Conservation (phyloP, 2,329 filamentous ascomycete species). For the Cordyceps pruinosa region DNA sequence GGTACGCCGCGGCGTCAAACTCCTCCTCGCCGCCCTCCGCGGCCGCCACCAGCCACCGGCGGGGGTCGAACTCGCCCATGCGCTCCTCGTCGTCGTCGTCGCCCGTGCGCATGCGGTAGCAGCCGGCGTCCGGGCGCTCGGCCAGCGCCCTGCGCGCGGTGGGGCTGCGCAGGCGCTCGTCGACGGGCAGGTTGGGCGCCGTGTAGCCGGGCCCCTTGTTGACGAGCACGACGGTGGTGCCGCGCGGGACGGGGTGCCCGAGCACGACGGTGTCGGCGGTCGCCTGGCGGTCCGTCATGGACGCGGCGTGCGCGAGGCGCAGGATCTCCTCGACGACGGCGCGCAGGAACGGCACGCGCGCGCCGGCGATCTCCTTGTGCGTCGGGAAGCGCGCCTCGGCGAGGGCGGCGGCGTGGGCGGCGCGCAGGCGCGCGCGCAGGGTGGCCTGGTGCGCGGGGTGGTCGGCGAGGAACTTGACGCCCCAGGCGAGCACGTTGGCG, state of each 20-base stretch:
- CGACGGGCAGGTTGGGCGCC: neutral
- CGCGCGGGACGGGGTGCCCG: conserved; percentile 23
- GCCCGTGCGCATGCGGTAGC: neutral
- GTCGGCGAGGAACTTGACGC: conserved; percentile 17
- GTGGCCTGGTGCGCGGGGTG: conserved; percentile 13
- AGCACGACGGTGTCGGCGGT: conserved; percentile 22
- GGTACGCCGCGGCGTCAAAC: conserved; percentile 4
- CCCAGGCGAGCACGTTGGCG: conserved; percentile 16
- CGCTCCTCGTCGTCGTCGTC: neutral
- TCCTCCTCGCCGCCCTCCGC: neutral
- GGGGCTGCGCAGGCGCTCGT: neutral
- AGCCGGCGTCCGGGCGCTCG: conserved; percentile 2
- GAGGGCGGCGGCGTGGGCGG: conserved; percentile 15
- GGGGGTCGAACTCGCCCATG: conserved; percentile 13
- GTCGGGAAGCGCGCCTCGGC: conserved; percentile 17
- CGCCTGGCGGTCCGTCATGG: conserved; percentile 21
- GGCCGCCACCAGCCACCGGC: conserved; percentile 12
- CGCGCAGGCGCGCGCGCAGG: conserved; percentile 18
- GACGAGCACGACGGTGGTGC: conserved; percentile 20
- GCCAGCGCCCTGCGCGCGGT: neutral
- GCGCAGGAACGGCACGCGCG: conserved; percentile 24
- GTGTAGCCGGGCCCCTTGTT: conserved; percentile 19
- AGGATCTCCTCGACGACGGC: conserved; percentile 27
- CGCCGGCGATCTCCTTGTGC: conserved; percentile 19
- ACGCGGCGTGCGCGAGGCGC: conserved; percentile 20